Evolutionary conservation across 2,329 filamentous ascomycete genomes (phyloP).

Genomic region (Macrophomina pseudophaseolina): DNA sequence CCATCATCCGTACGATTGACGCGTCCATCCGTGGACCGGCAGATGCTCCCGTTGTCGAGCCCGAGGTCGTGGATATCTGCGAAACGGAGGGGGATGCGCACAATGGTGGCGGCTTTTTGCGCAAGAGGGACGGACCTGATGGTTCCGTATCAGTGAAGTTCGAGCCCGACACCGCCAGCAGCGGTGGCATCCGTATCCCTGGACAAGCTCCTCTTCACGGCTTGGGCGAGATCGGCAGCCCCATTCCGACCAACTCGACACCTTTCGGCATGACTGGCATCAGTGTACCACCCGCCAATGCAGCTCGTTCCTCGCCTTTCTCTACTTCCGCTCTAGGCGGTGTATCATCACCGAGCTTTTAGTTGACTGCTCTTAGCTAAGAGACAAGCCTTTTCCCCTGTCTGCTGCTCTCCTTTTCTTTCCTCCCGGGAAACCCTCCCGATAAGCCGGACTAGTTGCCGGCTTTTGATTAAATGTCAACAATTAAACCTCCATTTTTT

Average conservation of each 20-base stretch:
- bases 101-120: conserved; percentile 91
- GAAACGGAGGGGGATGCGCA: conserved; percentile 86
- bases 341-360: conserved; percentile 25
- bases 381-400: background rate
- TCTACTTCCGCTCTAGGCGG: conserved; percentile 16
- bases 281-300: background rate
- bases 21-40: conserved; percentile 66
- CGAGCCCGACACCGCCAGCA: conserved; percentile 34
- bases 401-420: background rate
- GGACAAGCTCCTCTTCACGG: conserved; percentile 31
- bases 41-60: conserved; percentile 61
- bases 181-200: conserved; percentile 19
- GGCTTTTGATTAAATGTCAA: background rate
- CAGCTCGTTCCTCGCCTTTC: conserved; percentile 4
- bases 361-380: background rate
- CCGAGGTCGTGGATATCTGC: conserved; percentile 80
- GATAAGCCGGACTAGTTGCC: background rate
- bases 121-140: conserved; percentile 58
- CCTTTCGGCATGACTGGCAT: conserved; percentile 1
- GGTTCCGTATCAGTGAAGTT: conserved; percentile 51
- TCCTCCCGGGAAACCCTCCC: background rate
- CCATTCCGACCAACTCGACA: conserved; percentile 29
- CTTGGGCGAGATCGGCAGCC: conserved; percentile 56
- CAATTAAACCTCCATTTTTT: background rate
- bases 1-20: conserved; percentile 65